Conservation (phyloP, 257 asterid species). For the Sherardia arvensis region DNA sequence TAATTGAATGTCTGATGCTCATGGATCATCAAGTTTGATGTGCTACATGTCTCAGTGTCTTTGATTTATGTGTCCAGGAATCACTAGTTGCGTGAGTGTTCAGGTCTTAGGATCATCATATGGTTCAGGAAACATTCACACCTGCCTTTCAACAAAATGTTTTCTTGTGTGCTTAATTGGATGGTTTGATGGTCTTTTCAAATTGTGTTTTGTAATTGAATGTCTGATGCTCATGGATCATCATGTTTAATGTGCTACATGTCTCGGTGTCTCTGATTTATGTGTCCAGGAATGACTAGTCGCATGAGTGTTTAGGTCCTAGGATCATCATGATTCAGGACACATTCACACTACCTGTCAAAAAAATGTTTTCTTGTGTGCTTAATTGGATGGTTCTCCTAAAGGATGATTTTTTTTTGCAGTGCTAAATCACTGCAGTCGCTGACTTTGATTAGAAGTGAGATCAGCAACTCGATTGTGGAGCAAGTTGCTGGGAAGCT, state of each 20-base stretch:
- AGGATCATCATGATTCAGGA: background rate
- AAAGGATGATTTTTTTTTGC: constrained; percentile 23
- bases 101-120: background rate
- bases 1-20: too few species aligned
- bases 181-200: background rate
- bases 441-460: constrained; percentile 51
- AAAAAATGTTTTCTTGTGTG: background rate
- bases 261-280: too few species aligned
- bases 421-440: constrained; percentile 59
- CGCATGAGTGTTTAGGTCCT: background rate
- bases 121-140: background rate
- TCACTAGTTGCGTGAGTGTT: background rate
- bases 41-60: too few species aligned
- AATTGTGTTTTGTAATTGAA: too few species aligned
- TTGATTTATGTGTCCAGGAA: too few species aligned
- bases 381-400: background rate
- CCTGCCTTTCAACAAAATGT: background rate
- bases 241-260: too few species aligned
- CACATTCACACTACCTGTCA: background rate
- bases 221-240: too few species aligned
- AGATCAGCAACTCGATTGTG: constrained; percentile 35
- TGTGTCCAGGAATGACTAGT: too few species aligned
- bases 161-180: background rate
- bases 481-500: constrained; percentile 37
- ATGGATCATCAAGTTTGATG: too few species aligned